phyloP scores from a whole-genome alignment of 2,329 filamentous ascomycete genomes.

The Sclerotinia borealis region DNA sequence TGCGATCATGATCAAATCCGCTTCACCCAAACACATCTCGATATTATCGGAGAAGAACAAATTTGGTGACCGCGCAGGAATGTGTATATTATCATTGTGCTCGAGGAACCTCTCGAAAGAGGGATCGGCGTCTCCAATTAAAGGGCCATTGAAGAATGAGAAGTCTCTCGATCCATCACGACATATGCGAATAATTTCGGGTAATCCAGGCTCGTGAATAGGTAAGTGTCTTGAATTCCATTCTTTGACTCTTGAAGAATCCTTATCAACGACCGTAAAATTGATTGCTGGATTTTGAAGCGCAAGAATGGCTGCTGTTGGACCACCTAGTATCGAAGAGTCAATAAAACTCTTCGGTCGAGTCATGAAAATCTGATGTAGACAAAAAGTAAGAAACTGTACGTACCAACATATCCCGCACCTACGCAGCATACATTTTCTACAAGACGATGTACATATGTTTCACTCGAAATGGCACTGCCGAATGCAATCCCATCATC shows the following conservation, averaged over 20 bases:
- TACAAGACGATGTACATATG: conserved; percentile 28
- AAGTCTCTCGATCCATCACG: conserved; percentile 50
- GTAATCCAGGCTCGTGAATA: conserved; percentile 68
- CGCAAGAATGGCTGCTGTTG: conserved; percentile 69
- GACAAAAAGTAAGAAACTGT: not conserved
- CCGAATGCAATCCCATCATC: conserved; percentile 21
- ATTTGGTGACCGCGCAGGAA: conserved; percentile 51
- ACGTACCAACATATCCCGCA: conserved; percentile 69
- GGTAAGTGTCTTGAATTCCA: conserved; percentile 72
- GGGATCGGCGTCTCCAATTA: conserved; percentile 28
- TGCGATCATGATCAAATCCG: conserved; percentile 68
- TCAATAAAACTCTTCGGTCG: not conserved
- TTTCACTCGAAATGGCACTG: conserved; percentile 1
- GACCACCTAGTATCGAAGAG: conserved; percentile 47
- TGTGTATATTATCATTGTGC: conserved; percentile 28
- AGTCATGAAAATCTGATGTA: not conserved
- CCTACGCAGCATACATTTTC: conserved; percentile 67
- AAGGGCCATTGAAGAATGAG: conserved; percentile 36
- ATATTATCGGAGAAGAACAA: conserved; percentile 69
- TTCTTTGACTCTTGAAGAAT: conserved; percentile 56
- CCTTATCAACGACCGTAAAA: conserved; percentile 70
- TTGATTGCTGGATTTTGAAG: conserved; percentile 64
- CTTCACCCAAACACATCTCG: conserved; percentile 53
- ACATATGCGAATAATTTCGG: conserved; percentile 59
- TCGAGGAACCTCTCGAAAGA: conserved; percentile 30